Base-by-base conservation (phyloP, 1,139 yeast genomes). In the Suhomyces bolitotheri region DNA sequence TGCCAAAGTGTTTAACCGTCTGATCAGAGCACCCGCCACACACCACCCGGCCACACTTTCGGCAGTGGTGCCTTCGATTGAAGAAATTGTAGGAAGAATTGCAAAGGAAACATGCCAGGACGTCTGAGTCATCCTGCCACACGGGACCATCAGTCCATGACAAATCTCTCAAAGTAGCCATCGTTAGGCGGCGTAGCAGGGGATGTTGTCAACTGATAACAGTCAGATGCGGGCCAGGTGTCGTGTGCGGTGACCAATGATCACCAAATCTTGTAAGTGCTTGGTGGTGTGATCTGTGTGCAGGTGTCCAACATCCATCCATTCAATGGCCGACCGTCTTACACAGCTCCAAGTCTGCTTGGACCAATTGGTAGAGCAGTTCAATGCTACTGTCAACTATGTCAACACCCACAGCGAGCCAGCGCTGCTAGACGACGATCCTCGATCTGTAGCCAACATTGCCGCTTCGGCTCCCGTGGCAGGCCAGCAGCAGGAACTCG, bases 341-440 rank as follows among this genome's bases (percentile, higher is more conserved):
- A 89, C 97, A 1, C 98, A 92, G 58, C 74, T 92, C 22, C 98
- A 92, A 56, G 76, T 86, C 29, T 89, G 97, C 50, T 67, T 92
- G 31, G 98, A 92, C 61, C 96, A 85, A 66, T 77, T 92, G 39
- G 80, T 88, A 38, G 96, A 87, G 46, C 97, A 90, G 64, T 87
- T 89, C 66, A 85, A 87, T 56, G 94, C 97, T 5, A 83, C 97
- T 1, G 71, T 92, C 36, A 86, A 87, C 56, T 89, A 89, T 53
- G 83, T 90, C 27, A 94, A 88, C 56, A 54, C 60, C 16, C 59
- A 66, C 40, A 56, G 70, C 37, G 71, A 64, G 30, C 62, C 64
- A 17, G 73, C 67, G 7, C 50, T 57, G 13, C 50, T 71, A 7
- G 76, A 69, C 43, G 64, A 58, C 8, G 66, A 68, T 31, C 66